These are phyloP conservation scores for Exserohilum rostratum DNA, from an alignment of 2,329 filamentous ascomycete genomes.

Conservation along the genomic window DNA sequence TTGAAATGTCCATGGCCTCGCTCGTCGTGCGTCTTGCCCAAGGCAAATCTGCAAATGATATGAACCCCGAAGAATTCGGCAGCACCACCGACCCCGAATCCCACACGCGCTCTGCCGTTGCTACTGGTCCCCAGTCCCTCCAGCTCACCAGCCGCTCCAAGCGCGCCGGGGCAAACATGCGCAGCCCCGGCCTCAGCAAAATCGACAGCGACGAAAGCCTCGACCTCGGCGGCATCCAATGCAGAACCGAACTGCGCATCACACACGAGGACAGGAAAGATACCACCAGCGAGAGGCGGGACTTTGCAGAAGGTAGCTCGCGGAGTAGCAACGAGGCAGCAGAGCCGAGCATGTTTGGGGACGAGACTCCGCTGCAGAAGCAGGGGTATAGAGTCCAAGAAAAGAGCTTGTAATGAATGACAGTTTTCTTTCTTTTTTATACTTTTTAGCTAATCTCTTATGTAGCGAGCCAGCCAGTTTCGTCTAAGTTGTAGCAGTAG, in stretches of 20 bases:
- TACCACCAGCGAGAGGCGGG: not conserved
- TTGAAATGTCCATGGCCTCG: slow-evolving; percentile 54
- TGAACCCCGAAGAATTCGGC: slow-evolving; percentile 23
- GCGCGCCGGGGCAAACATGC: not conserved
- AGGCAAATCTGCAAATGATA: slow-evolving; percentile 38
- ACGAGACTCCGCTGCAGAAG: slow-evolving; percentile 36
- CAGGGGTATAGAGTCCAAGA: slow-evolving; percentile 3
- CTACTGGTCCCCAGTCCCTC: slow-evolving; percentile 19
- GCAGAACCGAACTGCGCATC: slow-evolving; percentile 24
- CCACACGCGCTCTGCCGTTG: slow-evolving; percentile 23
- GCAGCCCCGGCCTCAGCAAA: slow-evolving; percentile 19
- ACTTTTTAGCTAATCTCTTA: too few species aligned
- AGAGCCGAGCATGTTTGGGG: slow-evolving; percentile 30
- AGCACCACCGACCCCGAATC: slow-evolving; percentile 25
- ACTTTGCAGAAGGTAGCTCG: slow-evolving; percentile 18
- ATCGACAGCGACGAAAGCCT: slow-evolving; percentile 32
- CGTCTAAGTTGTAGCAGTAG: too few species aligned
- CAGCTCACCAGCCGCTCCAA: slow-evolving; percentile 20
- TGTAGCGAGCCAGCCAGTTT: too few species aligned
- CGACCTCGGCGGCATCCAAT: slow-evolving; percentile 29
- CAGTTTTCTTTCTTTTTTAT: not conserved
- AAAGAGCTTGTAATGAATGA: slow-evolving; percentile 1
- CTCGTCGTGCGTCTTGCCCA: slow-evolving; percentile 48
- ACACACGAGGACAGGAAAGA: slow-evolving; percentile 10
- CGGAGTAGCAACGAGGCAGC: slow-evolving; percentile 28